phyloP scores from a whole-genome alignment of 257 asterid species.

The Capsicum chinense region DNA sequence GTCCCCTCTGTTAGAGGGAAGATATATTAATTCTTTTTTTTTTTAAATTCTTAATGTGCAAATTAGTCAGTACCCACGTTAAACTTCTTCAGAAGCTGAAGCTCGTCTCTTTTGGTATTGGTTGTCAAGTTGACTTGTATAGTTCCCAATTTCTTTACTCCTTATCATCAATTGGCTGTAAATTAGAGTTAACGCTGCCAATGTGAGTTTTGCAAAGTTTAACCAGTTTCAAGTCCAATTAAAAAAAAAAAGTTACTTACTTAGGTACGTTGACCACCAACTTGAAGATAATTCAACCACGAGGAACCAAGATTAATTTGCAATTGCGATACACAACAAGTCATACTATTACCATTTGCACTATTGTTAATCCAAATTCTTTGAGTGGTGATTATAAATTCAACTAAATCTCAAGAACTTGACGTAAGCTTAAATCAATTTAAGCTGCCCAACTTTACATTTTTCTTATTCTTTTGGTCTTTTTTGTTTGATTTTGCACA shows the following conservation, averaged over 20 bases:
- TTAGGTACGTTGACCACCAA: not conserved
- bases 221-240: not conserved
- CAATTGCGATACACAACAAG: not conserved
- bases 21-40: no score
- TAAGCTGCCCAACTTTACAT: not conserved
- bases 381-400: no score
- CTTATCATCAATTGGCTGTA: not conserved
- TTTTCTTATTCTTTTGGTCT: conserved; percentile 14
- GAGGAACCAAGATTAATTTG: not conserved
- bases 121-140: not conserved
- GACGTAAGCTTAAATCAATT: not conserved
- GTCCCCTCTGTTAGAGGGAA: no score
- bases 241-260: not conserved
- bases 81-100: not conserved
- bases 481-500: conserved; percentile 31
- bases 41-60: no score
- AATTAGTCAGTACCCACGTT: no score
- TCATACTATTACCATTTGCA: not conserved
- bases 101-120: not conserved
- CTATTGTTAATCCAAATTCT: no score
- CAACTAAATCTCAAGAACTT: not conserved
- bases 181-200: not conserved
- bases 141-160: not conserved
- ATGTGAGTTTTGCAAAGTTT: not conserved
- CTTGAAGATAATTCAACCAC: not conserved